Base-by-base conservation (phyloP, 2,329 filamentous ascomycete genomes). In the Ophiobolus disseminans region DNA sequence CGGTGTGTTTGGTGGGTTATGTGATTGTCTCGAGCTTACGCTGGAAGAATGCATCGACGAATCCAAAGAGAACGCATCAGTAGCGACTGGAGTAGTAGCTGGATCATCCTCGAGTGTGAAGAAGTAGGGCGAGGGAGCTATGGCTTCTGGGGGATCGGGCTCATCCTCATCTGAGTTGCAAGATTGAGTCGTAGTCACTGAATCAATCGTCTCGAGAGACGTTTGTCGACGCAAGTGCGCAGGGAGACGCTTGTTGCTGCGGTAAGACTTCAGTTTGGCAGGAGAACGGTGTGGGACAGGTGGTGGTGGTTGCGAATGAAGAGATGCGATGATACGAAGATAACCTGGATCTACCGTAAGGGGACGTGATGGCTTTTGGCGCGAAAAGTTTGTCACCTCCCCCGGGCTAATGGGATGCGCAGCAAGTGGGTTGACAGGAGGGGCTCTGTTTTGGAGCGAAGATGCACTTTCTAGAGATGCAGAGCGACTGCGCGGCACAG, bases 191-290 rank as follows among this genome's bases (percentile, higher is more conserved):
- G 41, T 69, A 11, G 55, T 61, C 26, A 70, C 66, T 2, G 64
- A 69, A 13, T 60, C 58, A 40, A 70, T 70, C 4, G 68, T 70
- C 40, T 70, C 68, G 19, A 69, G 44, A 1, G 68, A 70, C 6
- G 64, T 67, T 43, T 62, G 62, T 40, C 53, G 54, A 4, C 58
- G 48, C 16, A 69, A 37, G 28, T 55, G 57, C 7, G 51, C 51
- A 14, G 62, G 62, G 13, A 67, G 42, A 22, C 57, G 61, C 48
- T 50, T 57, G 32, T 62, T 60, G 21, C 55, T 58, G 14, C 56
- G 55, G 36, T 62, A 63, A 0, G 63, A 63, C 14, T 53, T 48
- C 23, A 60, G 58, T 37, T 49, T 57, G 30, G 56, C 34, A 32
- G 37, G 60, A 13, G 52, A 37, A 26, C 53, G 41, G 32, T 48